Evolutionary conservation across 78 protist species (phyloP).

Genomic region (Cavenderia fasciculata): DNA sequence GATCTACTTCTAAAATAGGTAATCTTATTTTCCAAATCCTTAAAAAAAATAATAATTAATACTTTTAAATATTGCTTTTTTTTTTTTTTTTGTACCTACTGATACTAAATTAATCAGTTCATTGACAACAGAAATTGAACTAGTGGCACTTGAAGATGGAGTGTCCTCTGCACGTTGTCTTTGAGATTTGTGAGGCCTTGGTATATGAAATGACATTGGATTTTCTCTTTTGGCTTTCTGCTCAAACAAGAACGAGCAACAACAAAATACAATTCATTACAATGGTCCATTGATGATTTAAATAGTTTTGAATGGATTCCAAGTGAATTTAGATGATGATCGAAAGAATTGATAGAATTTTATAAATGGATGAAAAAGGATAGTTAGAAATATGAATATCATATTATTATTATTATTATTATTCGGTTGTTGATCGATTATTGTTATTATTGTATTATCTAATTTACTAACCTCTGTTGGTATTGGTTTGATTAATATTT

Average conservation of each 20-base stretch:
- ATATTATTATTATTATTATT: too few relatives aligned
- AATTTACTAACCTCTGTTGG: neutral
- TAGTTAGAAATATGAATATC: too few relatives aligned
- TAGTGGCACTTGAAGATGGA: slow-evolving; percentile 28
- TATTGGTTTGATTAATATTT: slow-evolving; percentile 3
- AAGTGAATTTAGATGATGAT: too few relatives aligned
- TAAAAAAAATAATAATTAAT: neutral
- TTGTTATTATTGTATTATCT: neutral
- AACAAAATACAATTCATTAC: too few relatives aligned
- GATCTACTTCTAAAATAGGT: slow-evolving; percentile 22
- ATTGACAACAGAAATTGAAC: slow-evolving; percentile 41
- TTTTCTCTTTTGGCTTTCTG: slow-evolving; percentile 58
- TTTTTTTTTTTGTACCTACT: too few relatives aligned
- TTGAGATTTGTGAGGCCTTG: slow-evolving; percentile 62
- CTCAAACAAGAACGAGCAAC: too few relatives aligned
- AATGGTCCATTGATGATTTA: too few relatives aligned
- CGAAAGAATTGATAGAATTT: too few relatives aligned
- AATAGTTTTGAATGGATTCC: too few relatives aligned
- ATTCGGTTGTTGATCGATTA: neutral
- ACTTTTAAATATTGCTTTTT: too few relatives aligned
- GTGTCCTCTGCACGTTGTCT: slow-evolving; percentile 64
- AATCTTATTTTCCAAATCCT: slow-evolving; percentile 55
- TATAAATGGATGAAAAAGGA: too few relatives aligned
- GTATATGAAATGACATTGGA: slow-evolving; percentile 56
- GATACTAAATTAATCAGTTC: slow-evolving; percentile 61